Evolutionary conservation across 2,329 filamentous ascomycete species (phyloP), one percentile per base, ranked within the genome.

Genomic region (Hypoxylon sp.): DNA sequence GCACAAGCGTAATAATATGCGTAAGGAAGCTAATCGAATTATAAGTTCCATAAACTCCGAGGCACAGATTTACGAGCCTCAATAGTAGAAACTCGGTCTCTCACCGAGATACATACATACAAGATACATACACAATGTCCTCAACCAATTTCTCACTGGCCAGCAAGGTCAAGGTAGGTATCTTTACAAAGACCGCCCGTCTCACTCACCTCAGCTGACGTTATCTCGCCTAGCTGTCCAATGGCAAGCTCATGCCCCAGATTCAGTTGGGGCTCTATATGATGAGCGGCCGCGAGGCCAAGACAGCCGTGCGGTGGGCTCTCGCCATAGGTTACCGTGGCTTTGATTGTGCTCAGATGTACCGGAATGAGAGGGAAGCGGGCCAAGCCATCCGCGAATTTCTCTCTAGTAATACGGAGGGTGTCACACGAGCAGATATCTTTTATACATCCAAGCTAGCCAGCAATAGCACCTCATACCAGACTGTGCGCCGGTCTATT

Each of bases 401-500:
- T 72, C 79, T 92, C 2, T 74, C 79, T 38, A 80, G 80, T 57
- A 87, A 88, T 68, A 80, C 78, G 0, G 73, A 82, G 0, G 83
- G 81, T 0, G 77, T 93, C 28, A 85, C 83, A 69, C 86, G 93
- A 4, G 86, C 90, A 62, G 89, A 94, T 74, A 82, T 96, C 58
- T 93, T 93, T 79, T 94, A 93, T 78, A 96, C 93, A 0, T 91
- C 90, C 36, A 97, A 96, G 81, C 84, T 96, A 13, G 89, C 88
- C 1, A 88, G 85, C 63, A 92, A 90, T 75, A 81, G 81, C 73
- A 83, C 83, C 1, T 85, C 85, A 3, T 95, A 94, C 77, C 86
- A 91, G n/a, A 81, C 82, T 2, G 91, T 91, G 23, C 86, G 90
- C 53, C 82, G 81, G 66, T 89, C 90, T 0, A 92, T 96, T 69